These are phyloP conservation scores for Kodamaea laetipori DNA, from an alignment of 805 yeast species.

Conservation along the genomic window DNA sequence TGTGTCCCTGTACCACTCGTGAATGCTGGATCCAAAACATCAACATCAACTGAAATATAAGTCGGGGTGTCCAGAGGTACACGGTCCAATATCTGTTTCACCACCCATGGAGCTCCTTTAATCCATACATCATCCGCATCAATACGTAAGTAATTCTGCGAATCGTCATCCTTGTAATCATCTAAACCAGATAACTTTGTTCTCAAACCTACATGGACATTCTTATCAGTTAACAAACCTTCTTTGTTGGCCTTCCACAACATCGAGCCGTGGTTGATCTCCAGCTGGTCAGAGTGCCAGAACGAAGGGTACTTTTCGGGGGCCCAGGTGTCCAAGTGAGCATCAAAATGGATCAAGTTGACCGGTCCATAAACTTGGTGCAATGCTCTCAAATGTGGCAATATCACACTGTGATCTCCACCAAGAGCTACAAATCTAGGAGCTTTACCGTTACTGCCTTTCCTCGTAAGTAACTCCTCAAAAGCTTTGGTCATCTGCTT, in stretches of 20 bases:
- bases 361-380: conserved; percentile 62
- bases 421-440: conserved; percentile 75
- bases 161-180: conserved; percentile 68
- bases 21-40: conserved; percentile 58
- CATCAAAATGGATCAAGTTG: conserved; percentile 80
- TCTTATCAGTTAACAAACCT: conserved; percentile 58
- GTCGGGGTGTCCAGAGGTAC: conserved; percentile 69
- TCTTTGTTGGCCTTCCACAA: conserved; percentile 78
- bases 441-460: conserved; percentile 24
- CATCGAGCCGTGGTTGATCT: conserved; percentile 84
- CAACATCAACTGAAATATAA: conserved; percentile 78
- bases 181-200: conserved; percentile 67
- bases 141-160: conserved; percentile 69
- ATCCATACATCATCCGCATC: conserved; percentile 74
- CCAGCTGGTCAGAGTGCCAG: conserved; percentile 58
- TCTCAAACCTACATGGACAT: conserved; percentile 76
- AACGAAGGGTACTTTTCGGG: conserved; percentile 69
- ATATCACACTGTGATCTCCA: conserved; percentile 78
- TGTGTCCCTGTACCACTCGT: conserved; percentile 62
- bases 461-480: conserved; percentile 55
- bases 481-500: conserved; percentile 55
- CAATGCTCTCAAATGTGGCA: conserved; percentile 72
- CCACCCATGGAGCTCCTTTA: conserved; percentile 61
- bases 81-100: conserved; percentile 50
- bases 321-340: conserved; percentile 81